Evolutionary conservation across 2,329 filamentous ascomycete species (phyloP).

Genomic region (Rosellinia necatrix): DNA sequence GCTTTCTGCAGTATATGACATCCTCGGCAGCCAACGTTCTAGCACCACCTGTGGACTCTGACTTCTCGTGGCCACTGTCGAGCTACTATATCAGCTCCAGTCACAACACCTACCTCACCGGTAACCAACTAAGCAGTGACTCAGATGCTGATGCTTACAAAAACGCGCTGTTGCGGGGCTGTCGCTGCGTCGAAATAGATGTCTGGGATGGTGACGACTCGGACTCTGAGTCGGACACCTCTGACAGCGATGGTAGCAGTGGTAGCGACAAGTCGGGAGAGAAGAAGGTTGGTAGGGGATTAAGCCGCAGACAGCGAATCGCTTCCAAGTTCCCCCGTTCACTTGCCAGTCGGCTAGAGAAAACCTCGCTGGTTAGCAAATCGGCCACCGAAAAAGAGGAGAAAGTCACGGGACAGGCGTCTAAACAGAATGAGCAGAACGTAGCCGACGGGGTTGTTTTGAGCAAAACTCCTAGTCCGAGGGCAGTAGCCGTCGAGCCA

Average conservation of each 20-base stretch:
- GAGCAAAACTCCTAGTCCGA: constrained; percentile 34
- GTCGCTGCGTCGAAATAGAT: constrained; percentile 91
- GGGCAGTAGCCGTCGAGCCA: constrained; percentile 62
- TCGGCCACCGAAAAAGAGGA: constrained; percentile 29
- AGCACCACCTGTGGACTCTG: constrained; percentile 47
- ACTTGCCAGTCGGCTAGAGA: constrained; percentile 52
- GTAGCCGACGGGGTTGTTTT: constrained; percentile 9
- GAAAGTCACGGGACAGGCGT: not conserved
- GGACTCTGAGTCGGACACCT: constrained; percentile 68
- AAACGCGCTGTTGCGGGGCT: constrained; percentile 79
- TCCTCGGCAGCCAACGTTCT: constrained; percentile 52
- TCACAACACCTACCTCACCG: constrained; percentile 92
- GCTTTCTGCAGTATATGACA: constrained; percentile 61
- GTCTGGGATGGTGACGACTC: constrained; percentile 90
- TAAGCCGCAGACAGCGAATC: constrained; percentile 65
- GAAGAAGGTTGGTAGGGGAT: constrained; percentile 64
- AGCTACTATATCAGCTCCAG: constrained; percentile 95
- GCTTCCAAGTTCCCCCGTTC: constrained; percentile 58
- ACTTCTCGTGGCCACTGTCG: constrained; percentile 77
- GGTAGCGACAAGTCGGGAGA: constrained; percentile 57
- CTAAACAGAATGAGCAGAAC: not conserved
- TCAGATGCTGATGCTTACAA: constrained; percentile 90
- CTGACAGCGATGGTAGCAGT: constrained; percentile 35
- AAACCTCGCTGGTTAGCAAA: constrained; percentile 52
- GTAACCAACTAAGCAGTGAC: constrained; percentile 83